Evolutionary conservation across 2,329 filamentous ascomycete species (phyloP), one percentile per base, ranked within the genome.

Genomic region (Fusarium sarcochroum): DNA sequence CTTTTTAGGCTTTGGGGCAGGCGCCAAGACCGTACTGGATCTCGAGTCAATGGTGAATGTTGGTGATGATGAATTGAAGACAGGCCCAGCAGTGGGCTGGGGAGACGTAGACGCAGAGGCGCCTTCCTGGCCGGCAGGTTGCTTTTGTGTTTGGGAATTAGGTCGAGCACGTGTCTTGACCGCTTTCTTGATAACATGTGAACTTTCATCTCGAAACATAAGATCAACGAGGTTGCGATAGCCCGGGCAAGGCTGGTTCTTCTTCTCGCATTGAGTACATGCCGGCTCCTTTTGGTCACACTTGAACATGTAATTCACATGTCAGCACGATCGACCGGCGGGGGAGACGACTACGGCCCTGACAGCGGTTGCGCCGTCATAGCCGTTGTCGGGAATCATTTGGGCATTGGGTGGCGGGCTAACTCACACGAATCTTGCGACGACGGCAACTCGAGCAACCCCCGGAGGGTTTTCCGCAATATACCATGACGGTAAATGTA

Each of bases 121-220:
- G n/a, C 64, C 58, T 17, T 57, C 55, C 48, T 56, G 65, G 34
- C 51, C 57, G 15, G 61, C 58, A 45, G 59, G 56, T n/a, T 47
- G 63, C 30, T 68, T 60, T 42, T 76, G 77, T 56, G 70, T 73
- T 40, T 55, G 56, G 23, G 65, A 63, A 34, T 69, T 72, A 52
- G 60, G 44, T 25, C 74, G 74, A 20, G 73, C 68, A 25, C 74
- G 72, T 49, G 63, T 69, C 58, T 80, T 80, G 52, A 79, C 81
- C 45, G 83, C 84, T 76, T 85, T 87, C 69, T 83, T 82, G 68
- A 85, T 85, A 56, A 88, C 85, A 72, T 86, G 84, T 32, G 80
- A 82, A 66, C 84, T 88, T 73, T 88, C 84, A 70, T 88, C 84
- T 41, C 86, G 82, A 68, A 88, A 88, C 80, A 88, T 86, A 63